A percentile compares a stretch with the other conserved stretches of the same genome.
These are phyloP conservation scores for Ustilago vetiveriae DNA, from an alignment of 1,284 basidiomycete species.

Conservation along the genomic window DNA sequence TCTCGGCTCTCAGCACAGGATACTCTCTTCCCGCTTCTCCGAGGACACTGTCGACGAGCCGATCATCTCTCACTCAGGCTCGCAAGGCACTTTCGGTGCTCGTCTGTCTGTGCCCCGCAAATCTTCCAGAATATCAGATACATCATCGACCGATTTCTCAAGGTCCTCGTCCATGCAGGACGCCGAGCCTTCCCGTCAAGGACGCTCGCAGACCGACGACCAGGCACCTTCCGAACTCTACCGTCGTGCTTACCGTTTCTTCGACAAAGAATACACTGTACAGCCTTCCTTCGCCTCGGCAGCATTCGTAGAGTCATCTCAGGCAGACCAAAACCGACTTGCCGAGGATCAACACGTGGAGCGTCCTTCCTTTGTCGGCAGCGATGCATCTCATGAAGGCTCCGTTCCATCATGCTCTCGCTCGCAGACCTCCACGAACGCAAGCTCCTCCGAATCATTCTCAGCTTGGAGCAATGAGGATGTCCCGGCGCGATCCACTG, in stretches of 20 bases:
- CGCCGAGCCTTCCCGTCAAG: not conserved
- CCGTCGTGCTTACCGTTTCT: slow-evolving; percentile 41
- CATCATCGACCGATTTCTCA: slow-evolving; percentile 3
- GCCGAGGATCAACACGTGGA: slow-evolving; percentile 2
- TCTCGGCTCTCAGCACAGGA: slow-evolving; percentile 3
- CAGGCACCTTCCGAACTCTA: slow-evolving; percentile 36
- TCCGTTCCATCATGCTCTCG: slow-evolving; percentile 26
- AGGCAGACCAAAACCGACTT: not conserved
- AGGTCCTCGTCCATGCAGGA: slow-evolving; percentile 21
- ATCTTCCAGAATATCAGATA: slow-evolving; percentile 11
- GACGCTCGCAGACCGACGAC: not conserved
- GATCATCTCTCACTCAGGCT: slow-evolving; percentile 13
- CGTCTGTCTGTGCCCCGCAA: slow-evolving; percentile 15
- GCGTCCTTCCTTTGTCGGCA: slow-evolving; percentile 14
- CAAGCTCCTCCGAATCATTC: slow-evolving; percentile 19
- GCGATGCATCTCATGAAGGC: slow-evolving; percentile 31
- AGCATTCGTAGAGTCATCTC: not conserved
- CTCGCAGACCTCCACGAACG: slow-evolving; percentile 28
- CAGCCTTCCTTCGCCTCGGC: slow-evolving; percentile 1
- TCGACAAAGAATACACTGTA: slow-evolving; percentile 42
- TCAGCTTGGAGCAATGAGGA: slow-evolving; percentile 24
- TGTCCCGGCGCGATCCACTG: not conserved
- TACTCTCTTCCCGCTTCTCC: slow-evolving; percentile 35
- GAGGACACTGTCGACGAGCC: slow-evolving; percentile 44
- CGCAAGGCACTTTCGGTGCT: slow-evolving; percentile 27